These are phyloP conservation scores for Globisporangium polare DNA, from an alignment of 352 stramenopile species.

Conservation along the genomic window DNA sequence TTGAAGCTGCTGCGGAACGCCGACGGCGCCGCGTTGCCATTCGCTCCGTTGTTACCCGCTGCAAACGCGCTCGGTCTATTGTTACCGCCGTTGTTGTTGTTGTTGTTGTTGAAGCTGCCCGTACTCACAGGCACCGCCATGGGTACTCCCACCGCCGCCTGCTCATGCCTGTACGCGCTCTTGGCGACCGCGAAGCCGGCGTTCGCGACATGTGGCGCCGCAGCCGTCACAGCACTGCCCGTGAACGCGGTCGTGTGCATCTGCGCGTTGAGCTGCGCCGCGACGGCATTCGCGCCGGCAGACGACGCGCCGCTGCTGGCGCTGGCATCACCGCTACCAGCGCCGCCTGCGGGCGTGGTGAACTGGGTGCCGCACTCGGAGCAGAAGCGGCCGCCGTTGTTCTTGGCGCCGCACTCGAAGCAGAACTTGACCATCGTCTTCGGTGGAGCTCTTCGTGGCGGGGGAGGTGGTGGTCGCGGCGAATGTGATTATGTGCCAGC, in stretches of 20 bases:
- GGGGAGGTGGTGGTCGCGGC: not conserved
- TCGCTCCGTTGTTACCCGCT: slow-evolving; percentile 5
- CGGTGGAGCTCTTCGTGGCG: not conserved
- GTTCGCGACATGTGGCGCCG: slow-evolving; percentile 10
- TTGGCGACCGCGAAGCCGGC: slow-evolving; percentile 4
- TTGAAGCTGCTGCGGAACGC: slow-evolving; percentile 11
- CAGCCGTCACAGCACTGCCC: not conserved
- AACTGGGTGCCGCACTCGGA: slow-evolving; percentile 55
- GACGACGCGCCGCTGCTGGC: not conserved
- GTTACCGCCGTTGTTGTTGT: not conserved
- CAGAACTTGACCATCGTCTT: slow-evolving; percentile 51
- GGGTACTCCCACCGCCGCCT: slow-evolving; percentile 1
- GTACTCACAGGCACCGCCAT: slow-evolving; percentile 14
- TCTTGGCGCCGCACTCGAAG: slow-evolving; percentile 48
- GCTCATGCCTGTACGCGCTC: not conserved
- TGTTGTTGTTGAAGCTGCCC: slow-evolving; percentile 4
- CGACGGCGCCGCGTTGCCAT: slow-evolving; percentile 1
- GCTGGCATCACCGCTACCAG: not conserved
- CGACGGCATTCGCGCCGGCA: slow-evolving; percentile 14
- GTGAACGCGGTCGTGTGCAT: slow-evolving; percentile 15
- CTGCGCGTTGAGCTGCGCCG: slow-evolving; percentile 12
- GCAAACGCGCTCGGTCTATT: slow-evolving; percentile 15
- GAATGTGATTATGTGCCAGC: slow-evolving; percentile 2
- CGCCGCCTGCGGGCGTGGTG: slow-evolving; percentile 13
- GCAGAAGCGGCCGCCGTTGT: slow-evolving; percentile 57